Evolutionary conservation across 306 rosid species (phyloP).

Genomic region (Cucurbita argyrosperma): DNA sequence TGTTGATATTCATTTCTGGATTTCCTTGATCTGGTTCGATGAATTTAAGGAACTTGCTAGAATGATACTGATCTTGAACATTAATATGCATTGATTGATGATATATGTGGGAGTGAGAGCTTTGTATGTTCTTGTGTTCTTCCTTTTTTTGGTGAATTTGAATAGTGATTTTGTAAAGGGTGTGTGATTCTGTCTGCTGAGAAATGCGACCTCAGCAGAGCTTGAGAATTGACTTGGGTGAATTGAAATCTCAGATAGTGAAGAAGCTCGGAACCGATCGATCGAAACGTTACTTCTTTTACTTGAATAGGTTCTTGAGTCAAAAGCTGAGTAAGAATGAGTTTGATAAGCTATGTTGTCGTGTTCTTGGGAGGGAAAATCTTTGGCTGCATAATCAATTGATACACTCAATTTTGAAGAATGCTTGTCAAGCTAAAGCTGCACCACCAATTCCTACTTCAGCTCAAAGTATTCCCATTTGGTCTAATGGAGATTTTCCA

Average conservation of each 20-base stretch:
- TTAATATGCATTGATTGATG: background rate
- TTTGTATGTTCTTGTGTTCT: constrained; percentile 15
- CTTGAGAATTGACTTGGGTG: constrained; percentile 84
- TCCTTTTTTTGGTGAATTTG: constrained; percentile 20
- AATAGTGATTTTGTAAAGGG: constrained; percentile 34
- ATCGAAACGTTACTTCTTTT: constrained; percentile 56
- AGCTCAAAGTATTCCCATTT: constrained; percentile 38
- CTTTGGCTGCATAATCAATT: constrained; percentile 75
- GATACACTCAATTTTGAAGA: constrained; percentile 67
- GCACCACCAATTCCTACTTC: constrained; percentile 51
- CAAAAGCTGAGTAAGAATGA: constrained; percentile 82
- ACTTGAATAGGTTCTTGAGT: constrained; percentile 64
- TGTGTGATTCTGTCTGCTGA: constrained; percentile 61
- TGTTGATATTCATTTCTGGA: background rate
- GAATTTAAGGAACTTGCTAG: background rate
- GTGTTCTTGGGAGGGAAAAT: constrained; percentile 71
- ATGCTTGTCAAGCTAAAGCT: constrained; percentile 69
- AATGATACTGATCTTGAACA: background rate
- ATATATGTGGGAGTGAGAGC: constrained; percentile 34
- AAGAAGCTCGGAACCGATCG: constrained; percentile 75
- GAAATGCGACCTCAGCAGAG: constrained; percentile 92
- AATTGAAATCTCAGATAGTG: constrained; percentile 59
- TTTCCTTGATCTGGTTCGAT: background rate
- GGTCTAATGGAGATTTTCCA: constrained; percentile 82
- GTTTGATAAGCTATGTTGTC: constrained; percentile 57